These are phyloP conservation scores for Rhododendron kiyosumense DNA, from an alignment of 148 eudicot species.

Conservation along the genomic window DNA sequence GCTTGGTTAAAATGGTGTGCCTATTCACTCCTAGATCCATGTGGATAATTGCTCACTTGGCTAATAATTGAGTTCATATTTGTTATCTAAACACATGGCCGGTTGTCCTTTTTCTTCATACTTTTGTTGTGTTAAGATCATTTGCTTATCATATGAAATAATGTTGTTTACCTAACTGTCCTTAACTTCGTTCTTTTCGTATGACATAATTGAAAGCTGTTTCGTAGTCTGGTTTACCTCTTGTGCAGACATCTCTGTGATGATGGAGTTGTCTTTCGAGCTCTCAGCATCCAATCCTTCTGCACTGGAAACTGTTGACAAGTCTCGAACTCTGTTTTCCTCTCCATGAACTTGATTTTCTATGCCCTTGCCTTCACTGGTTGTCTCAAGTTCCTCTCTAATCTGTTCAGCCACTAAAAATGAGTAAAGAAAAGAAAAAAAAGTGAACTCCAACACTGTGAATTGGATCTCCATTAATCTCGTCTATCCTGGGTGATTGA, in stretches of 20 bases:
- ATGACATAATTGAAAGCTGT: not conserved
- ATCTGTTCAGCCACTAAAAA: slow-evolving; percentile 1
- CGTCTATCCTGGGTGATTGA: too few species aligned
- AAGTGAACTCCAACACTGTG: not conserved
- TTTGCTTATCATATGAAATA: not conserved
- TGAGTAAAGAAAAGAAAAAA: not conserved
- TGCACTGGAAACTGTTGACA: not conserved
- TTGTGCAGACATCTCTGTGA: not conserved
- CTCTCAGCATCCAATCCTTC: slow-evolving; percentile 2
- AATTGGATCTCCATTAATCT: too few species aligned
- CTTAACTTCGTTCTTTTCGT: not conserved
- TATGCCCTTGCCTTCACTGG: not conserved
- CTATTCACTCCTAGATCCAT: not conserved
- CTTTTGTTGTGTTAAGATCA: not conserved
- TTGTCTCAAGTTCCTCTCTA: not conserved
- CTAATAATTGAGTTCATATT: not conserved
- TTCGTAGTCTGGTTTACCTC: not conserved
- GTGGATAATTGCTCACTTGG: not conserved
- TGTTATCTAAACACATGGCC: not conserved
- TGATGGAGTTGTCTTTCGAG: not conserved
- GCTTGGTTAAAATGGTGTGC: not conserved
- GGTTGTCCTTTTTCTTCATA: not conserved
- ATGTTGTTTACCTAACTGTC: not conserved
- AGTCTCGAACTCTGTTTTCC: not conserved
- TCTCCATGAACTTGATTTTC: not conserved